Evolutionary conservation across 768 basidiomycete species (phyloP).

Genomic region (Lactarius hatsudake): DNA sequence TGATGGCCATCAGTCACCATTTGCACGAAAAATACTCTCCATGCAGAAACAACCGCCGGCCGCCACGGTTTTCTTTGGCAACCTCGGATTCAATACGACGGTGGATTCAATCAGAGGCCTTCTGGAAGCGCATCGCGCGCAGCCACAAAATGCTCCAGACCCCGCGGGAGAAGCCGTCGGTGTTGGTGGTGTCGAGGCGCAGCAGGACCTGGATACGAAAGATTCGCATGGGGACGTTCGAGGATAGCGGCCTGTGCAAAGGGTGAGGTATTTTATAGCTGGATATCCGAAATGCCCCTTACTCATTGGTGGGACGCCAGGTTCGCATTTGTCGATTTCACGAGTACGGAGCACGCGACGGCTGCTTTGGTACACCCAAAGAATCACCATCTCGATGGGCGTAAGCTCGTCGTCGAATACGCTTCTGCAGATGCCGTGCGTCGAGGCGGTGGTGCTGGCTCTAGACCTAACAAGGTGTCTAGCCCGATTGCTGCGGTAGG

Average conservation of each 20-base stretch:
- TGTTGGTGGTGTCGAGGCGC: constrained; percentile 27
- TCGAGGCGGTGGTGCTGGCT: constrained; percentile 54
- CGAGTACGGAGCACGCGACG: constrained; percentile 73
- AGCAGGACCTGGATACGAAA: constrained; percentile 65
- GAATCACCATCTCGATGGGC: constrained; percentile 81
- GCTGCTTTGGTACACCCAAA: constrained; percentile 75
- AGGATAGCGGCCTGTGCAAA: constrained; percentile 93
- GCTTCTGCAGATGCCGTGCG: constrained; percentile 88
- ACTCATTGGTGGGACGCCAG: constrained; percentile 39
- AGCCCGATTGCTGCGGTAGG: background rate
- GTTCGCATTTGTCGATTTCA: constrained; percentile 94
- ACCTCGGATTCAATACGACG: constrained; percentile 88
- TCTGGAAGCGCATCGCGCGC: constrained; percentile 62
- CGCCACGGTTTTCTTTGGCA: constrained; percentile 89
- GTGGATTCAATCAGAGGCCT: constrained; percentile 70
- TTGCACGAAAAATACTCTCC: constrained; percentile 72
- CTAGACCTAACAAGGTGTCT: constrained; percentile 7
- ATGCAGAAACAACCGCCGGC: constrained; percentile 80
- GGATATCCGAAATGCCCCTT: background rate
- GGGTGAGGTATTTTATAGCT: constrained; percentile 53
- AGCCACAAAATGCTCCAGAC: constrained; percentile 32
- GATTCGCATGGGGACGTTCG: constrained; percentile 92
- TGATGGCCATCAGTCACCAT: constrained; percentile 48
- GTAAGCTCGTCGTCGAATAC: constrained; percentile 84
- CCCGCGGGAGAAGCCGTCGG: constrained; percentile 8